Evolutionary conservation across 805 yeast genomes (phyloP).

Genomic region (Yarrowia sp.): DNA sequence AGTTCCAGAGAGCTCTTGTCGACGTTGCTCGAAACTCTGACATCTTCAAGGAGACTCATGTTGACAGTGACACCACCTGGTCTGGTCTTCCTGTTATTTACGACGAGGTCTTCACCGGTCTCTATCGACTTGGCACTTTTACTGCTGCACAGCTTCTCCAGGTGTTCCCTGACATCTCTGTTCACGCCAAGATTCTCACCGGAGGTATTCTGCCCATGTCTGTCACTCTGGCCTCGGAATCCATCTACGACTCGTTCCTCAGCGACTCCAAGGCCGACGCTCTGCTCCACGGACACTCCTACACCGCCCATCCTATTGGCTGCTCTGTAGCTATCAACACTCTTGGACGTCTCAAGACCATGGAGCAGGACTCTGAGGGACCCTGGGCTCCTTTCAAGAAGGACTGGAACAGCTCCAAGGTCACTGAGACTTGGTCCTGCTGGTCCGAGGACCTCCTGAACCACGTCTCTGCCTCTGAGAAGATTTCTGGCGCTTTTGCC

Average conservation of each 20-base stretch:
- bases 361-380: constrained; percentile 32
- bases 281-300: constrained; percentile 46
- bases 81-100: constrained; percentile 44
- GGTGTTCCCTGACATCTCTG: constrained; percentile 45
- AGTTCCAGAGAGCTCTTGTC: constrained; percentile 44
- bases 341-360: constrained; percentile 39
- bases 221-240: constrained; percentile 44
- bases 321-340: constrained; percentile 44
- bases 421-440: constrained; percentile 41
- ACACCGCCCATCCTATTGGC: constrained; percentile 47
- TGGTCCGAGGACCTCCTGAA: constrained; percentile 44
- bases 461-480: constrained; percentile 39
- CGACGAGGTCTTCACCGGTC: constrained; percentile 47
- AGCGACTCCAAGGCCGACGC: constrained; percentile 45
- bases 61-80: constrained; percentile 40
- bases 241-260: constrained; percentile 44
- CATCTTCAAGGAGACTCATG: constrained; percentile 37
- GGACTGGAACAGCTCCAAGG: constrained; percentile 41
- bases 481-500: constrained; percentile 42
- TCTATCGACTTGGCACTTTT: constrained; percentile 44
- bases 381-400: constrained; percentile 42
- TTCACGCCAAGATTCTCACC: constrained; percentile 46
- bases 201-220: constrained; percentile 46
- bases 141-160: constrained; percentile 42
- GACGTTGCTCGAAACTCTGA: constrained; percentile 42